Percentiles rank a stretch among this genome's conserved stretches.
Evolutionary conservation across 2,329 filamentous ascomycete species (phyloP).

Genomic region (Zymoseptoria passerinii): DNA sequence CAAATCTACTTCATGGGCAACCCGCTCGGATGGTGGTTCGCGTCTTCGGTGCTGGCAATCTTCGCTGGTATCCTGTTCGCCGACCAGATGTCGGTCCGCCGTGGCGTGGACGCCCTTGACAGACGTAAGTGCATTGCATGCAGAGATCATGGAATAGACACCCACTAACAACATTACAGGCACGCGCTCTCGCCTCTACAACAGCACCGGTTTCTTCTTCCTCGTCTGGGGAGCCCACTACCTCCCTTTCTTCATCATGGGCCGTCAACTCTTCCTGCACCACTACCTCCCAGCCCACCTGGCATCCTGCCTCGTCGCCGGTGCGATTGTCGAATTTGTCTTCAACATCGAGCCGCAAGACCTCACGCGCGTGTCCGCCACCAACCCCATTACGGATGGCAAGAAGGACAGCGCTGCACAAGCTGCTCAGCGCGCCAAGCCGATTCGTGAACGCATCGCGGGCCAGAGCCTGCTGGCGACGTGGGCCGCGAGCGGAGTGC

Average conservation of each 20-base stretch:
- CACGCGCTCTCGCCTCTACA: slow-evolving; percentile 88
- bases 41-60: slow-evolving; percentile 83
- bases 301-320: slow-evolving; percentile 80
- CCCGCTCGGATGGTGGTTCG: slow-evolving; percentile 94
- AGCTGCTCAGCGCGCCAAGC: slow-evolving; percentile 52
- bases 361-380: slow-evolving; percentile 42
- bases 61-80: slow-evolving; percentile 86
- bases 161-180: slow-evolving; percentile 42
- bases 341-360: slow-evolving; percentile 78
- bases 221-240: slow-evolving; percentile 96
- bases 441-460: slow-evolving; percentile 73
- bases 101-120: slow-evolving; percentile 88
- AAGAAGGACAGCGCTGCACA: slow-evolving; percentile 29
- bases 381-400: slow-evolving; percentile 31
- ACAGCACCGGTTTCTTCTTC: slow-evolving; percentile 99
- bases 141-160: not conserved
- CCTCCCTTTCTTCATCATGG: slow-evolving; percentile 96
- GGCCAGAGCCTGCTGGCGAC: slow-evolving; percentile 66
- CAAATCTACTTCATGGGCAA: slow-evolving; percentile 99
- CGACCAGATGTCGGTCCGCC: slow-evolving; percentile 86
- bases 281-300: slow-evolving; percentile 95
- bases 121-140: slow-evolving; percentile 58
- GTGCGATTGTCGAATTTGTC: slow-evolving; percentile 87
- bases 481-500: slow-evolving; percentile 69
- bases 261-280: slow-evolving; percentile 93